These are phyloP conservation scores for Bolboschoenus planiculmis DNA, from an alignment of 176 grass and related monocot genomes.

Conservation along the genomic window DNA sequence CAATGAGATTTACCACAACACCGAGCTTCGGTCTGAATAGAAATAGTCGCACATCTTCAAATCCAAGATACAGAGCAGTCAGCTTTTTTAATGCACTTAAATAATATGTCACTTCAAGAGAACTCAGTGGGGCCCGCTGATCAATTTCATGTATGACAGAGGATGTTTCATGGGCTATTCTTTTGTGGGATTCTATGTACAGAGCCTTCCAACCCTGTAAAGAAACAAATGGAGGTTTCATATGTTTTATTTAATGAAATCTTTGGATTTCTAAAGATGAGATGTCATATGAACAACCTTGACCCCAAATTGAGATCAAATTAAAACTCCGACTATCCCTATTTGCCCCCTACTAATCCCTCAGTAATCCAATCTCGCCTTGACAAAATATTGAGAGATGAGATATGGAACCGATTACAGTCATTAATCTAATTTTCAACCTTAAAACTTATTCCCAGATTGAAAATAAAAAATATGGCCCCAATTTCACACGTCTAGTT, in stretches of 20 bases:
- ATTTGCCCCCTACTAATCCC: neutral
- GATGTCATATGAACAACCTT: neutral
- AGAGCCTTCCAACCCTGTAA: conserved; percentile 12
- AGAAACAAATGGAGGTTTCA: neutral
- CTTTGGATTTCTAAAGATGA: neutral
- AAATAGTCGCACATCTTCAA: conserved; percentile 13
- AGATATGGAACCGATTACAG: neutral
- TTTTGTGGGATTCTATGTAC: conserved; percentile 10
- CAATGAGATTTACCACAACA: conserved; percentile 17
- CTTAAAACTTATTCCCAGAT: neutral
- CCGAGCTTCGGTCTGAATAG: conserved; percentile 8
- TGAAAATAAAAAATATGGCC: neutral
- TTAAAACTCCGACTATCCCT: neutral
- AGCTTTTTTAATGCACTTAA: neutral
- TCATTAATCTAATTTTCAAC: neutral
- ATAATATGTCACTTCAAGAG: conserved; percentile 5
- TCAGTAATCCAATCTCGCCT: neutral
- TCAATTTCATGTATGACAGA: neutral
- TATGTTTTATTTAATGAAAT: neutral
- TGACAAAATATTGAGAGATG: neutral
- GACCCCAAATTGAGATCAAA: neutral
- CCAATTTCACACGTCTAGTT: neutral
- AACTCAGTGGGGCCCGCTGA: neutral
- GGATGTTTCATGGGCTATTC: neutral
- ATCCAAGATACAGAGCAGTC: neutral